Percentiles rank a stretch among this genome's conserved stretches.
Evolutionary conservation across 768 basidiomycete species (phyloP).

Genomic region (Leccinum barrowsii): DNA sequence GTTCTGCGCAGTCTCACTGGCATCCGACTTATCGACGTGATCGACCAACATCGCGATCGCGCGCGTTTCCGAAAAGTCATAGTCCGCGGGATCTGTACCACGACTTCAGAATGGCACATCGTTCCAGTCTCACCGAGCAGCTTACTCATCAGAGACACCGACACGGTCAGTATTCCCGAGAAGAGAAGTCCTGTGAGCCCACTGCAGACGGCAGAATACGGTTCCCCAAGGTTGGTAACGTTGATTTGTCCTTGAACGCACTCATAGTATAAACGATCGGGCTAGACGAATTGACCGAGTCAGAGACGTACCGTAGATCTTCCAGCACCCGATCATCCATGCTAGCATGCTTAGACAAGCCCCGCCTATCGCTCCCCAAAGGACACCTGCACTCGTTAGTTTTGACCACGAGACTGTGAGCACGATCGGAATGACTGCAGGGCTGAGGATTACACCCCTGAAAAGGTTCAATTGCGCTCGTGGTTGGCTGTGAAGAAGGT

Average conservation of each 20-base stretch:
- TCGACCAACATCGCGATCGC: constrained; percentile 32
- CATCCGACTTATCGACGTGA: background rate
- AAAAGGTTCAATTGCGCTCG: background rate
- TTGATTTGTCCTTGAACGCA: constrained; percentile 31
- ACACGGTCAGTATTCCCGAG: constrained; percentile 36
- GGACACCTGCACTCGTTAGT: constrained; percentile 37
- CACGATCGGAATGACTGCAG: constrained; percentile 48
- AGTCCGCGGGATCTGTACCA: constrained; percentile 32
- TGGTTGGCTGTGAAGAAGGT: background rate
- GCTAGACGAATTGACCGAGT: background rate
- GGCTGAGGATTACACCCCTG: constrained; percentile 48
- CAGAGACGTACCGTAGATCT: constrained; percentile 38
- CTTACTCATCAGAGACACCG: constrained; percentile 35
- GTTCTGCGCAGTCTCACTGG: background rate
- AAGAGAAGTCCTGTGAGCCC: constrained; percentile 37
- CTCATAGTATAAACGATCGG: background rate
- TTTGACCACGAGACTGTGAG: constrained; percentile 47
- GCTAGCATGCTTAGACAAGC: constrained; percentile 43
- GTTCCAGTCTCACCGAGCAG: background rate
- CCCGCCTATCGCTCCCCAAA: constrained; percentile 40
- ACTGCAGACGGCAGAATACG: constrained; percentile 40
- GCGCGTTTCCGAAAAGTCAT: constrained; percentile 37
- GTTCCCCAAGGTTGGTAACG: constrained; percentile 35
- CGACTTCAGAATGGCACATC: background rate
- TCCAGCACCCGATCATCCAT: constrained; percentile 51